Conservation (phyloP, 495 filamentous ascomycete species). For the Lasiosphaeris hirsuta region DNA sequence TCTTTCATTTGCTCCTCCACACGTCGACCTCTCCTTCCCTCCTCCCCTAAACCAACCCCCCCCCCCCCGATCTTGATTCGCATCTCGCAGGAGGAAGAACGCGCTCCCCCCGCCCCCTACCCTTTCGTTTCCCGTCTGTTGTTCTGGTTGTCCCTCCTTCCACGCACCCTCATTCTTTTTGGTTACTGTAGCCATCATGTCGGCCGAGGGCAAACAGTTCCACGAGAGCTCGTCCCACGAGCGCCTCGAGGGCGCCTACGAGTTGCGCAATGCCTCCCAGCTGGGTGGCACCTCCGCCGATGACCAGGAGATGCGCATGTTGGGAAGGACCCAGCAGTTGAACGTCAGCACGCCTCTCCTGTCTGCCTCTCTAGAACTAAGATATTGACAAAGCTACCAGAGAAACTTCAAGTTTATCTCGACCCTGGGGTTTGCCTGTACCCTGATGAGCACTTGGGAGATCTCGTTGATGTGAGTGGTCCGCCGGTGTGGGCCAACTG, state of each 20-base stretch:
- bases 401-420: conserved; percentile 47
- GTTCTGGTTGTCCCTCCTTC: no score
- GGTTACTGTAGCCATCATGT: neutral
- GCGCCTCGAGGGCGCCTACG: conserved; percentile 1
- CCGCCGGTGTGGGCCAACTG: neutral
- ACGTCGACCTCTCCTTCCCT: no score
- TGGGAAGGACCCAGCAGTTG: conserved; percentile 19
- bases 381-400: conserved; percentile 11
- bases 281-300: conserved; percentile 19
- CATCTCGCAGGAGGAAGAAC: no score
- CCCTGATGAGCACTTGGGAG: conserved; percentile 52
- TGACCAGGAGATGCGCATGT: conserved; percentile 23
- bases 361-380: neutral
- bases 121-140: no score
- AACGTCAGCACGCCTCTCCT: conserved; percentile 9
- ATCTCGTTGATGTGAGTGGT: conserved; percentile 28
- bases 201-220: conserved; percentile 8
- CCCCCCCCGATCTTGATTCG: no score
- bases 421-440: conserved; percentile 46
- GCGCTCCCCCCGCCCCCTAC: no score
- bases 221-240: conserved; percentile 12
- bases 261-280: conserved; percentile 11
- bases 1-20: no score
- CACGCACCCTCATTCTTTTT: no score
- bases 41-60: no score